Conservation (phyloP, 495 filamentous ascomycete genomes). For the Saxophila tyrrhenica region DNA sequence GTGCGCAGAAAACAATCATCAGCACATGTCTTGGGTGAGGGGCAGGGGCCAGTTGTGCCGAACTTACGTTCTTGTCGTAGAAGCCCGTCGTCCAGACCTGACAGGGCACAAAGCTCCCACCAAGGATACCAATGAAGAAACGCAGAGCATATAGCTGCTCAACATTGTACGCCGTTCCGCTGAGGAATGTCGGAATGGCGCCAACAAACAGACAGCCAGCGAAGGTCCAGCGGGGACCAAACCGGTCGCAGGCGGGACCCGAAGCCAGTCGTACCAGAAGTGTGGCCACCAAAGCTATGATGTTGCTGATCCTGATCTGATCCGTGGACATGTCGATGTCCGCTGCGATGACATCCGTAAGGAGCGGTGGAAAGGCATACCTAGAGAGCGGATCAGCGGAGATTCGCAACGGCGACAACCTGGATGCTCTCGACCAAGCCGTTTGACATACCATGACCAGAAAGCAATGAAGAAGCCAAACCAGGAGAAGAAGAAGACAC, state of each 20-base stretch:
- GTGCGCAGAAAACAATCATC: no score
- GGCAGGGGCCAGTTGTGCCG: no score
- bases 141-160: conserved; percentile 64
- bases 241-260: conserved; percentile 75
- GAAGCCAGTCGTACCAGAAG: conserved; percentile 71
- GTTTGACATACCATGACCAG: conserved; percentile 70
- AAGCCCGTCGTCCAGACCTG: conserved; percentile 91
- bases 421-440: no score
- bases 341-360: conserved; percentile 32
- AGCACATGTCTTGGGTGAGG: no score
- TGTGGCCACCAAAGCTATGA: conserved; percentile 74
- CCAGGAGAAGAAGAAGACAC: conserved; percentile 92
- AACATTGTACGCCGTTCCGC: conserved; percentile 61
- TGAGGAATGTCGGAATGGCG: conserved; percentile 70
- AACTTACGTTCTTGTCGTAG: conserved; percentile 75
- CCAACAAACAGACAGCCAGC: conserved; percentile 63
- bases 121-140: conserved; percentile 90
- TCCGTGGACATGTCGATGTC: conserved; percentile 59
- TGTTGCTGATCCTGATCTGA: conserved; percentile 87
- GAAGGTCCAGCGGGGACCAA: conserved; percentile 73
- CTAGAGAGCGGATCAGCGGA: conserved; percentile 3
- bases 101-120: conserved; percentile 84
- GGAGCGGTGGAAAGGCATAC: conserved; percentile 33
- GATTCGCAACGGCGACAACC: neutral
- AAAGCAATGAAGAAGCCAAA: conserved; percentile 94